Evolutionary conservation across 2,329 filamentous ascomycete species (phyloP).

Genomic region (Fusarium sp.): DNA sequence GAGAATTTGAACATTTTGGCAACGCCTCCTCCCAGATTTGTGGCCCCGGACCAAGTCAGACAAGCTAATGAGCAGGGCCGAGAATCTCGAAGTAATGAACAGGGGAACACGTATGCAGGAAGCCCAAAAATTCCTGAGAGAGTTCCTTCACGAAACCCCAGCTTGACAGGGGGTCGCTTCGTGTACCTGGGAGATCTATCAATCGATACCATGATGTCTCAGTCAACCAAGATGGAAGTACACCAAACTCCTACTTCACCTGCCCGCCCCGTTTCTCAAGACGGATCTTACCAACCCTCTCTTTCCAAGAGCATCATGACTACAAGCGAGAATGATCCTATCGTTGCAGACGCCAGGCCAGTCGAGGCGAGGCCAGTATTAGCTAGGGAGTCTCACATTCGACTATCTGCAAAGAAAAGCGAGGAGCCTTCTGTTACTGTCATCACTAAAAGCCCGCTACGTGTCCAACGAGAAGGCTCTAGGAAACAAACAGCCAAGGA

Average conservation of each 20-base stretch:
- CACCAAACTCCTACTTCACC: conserved; percentile 14
- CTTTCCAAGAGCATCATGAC: conserved; percentile 41
- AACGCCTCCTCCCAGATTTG: conserved; percentile 37
- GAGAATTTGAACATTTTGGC: conserved; percentile 45
- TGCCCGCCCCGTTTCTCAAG: conserved; percentile 14
- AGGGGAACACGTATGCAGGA: not conserved
- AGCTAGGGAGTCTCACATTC: conserved; percentile 27
- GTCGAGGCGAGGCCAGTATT: conserved; percentile 23
- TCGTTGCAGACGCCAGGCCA: conserved; percentile 27
- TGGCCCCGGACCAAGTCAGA: conserved; percentile 40
- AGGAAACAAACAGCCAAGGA: conserved; percentile 5
- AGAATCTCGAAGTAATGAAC: conserved; percentile 26
- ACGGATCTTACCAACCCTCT: conserved; percentile 25
- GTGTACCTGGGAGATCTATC: conserved; percentile 39
- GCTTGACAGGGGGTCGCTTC: conserved; percentile 41
- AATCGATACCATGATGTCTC: conserved; percentile 48
- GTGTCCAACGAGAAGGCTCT: conserved; percentile 2
- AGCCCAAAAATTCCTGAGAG: conserved; percentile 9
- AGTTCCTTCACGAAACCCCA: conserved; percentile 46
- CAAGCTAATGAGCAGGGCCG: conserved; percentile 36
- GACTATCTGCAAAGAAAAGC: conserved; percentile 17
- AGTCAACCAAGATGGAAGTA: conserved; percentile 9
- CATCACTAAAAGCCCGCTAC: conserved; percentile 42
- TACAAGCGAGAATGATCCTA: conserved; percentile 32
- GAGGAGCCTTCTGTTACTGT: conserved; percentile 34